These are phyloP conservation scores for Yarrowia porcina DNA, from an alignment of 805 yeast genomes.

Conservation along the genomic window DNA sequence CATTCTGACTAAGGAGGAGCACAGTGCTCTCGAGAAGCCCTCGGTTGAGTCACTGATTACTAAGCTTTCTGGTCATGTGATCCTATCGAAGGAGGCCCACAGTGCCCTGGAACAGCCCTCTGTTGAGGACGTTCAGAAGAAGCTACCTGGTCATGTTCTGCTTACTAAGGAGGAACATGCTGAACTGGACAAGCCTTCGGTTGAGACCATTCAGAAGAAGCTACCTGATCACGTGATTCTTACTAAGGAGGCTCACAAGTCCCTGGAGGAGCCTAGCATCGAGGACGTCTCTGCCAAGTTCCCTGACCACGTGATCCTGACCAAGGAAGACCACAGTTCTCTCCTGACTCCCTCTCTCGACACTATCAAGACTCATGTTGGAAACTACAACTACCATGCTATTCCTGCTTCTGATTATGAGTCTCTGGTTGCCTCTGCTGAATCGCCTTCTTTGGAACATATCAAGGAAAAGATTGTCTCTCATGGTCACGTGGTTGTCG, in stretches of 20 bases:
- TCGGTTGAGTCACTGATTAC: not conserved
- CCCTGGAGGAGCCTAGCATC: not conserved
- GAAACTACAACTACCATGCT: slow-evolving; percentile 9
- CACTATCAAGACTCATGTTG: not conserved
- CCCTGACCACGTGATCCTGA: slow-evolving; percentile 5
- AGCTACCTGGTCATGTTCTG: not conserved
- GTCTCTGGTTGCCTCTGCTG: not conserved
- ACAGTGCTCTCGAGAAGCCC: not conserved
- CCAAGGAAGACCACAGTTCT: not conserved
- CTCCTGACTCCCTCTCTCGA: not conserved
- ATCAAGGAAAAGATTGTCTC: not conserved
- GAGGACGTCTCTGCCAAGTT: not conserved
- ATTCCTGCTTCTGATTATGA: slow-evolving; percentile 13
- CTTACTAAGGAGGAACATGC: not conserved
- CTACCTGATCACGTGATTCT: not conserved
- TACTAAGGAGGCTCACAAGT: not conserved
- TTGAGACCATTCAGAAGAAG: not conserved
- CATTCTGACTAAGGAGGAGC: not conserved
- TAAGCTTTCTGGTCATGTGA: not conserved
- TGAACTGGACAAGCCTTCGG: not conserved
- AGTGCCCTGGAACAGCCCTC: not conserved
- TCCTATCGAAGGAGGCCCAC: not conserved
- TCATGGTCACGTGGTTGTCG: slow-evolving; percentile 29
- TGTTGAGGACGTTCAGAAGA: not conserved
- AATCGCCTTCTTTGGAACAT: not conserved